phyloP scores from a whole-genome alignment of 345 rosid species.

The Mallotus nudiflorus region DNA sequence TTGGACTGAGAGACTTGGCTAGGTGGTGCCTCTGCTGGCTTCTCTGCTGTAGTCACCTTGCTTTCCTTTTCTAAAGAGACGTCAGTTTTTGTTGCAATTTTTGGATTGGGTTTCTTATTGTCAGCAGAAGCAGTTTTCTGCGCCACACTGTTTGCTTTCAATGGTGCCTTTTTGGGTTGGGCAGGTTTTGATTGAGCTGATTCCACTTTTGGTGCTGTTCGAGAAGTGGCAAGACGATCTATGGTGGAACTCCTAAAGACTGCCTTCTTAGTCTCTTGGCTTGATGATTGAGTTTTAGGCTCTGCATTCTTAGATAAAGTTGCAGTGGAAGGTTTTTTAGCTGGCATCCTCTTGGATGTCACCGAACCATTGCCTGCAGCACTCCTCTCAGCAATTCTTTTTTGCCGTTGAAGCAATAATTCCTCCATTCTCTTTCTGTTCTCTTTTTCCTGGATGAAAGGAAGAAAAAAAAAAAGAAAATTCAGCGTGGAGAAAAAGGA shows the following conservation, averaged over 20 bases:
- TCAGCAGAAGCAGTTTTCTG: constrained; percentile 38
- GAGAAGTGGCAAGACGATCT: constrained; percentile 78
- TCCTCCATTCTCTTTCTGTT: constrained; percentile 78
- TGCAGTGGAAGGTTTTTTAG: constrained; percentile 31
- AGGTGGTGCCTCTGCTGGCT: constrained; percentile 25
- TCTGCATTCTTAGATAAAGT: constrained; percentile 38
- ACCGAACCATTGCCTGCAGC: constrained; percentile 36
- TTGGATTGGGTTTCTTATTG: constrained; percentile 37
- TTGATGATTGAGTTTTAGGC: constrained; percentile 34
- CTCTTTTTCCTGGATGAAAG: constrained; percentile 74
- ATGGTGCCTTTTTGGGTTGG: constrained; percentile 46
- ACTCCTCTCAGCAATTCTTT: constrained; percentile 93
- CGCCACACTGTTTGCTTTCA: constrained; percentile 40
- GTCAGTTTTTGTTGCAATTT: constrained; percentile 40
- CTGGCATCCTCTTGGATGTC: constrained; percentile 46
- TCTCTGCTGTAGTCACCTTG: constrained; percentile 25
- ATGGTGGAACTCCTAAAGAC: constrained; percentile 79
- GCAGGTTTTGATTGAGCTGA: constrained; percentile 37
- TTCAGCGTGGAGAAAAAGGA: neutral
- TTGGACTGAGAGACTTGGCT: constrained; percentile 30
- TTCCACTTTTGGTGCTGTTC: constrained; percentile 47
- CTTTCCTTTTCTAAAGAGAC: constrained; percentile 42
- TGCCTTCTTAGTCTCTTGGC: constrained; percentile 47
- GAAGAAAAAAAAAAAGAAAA: neutral
- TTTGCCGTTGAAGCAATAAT: constrained; percentile 70